Conservation (phyloP, 306 rosid species). For the Vigna unguiculata region DNA sequence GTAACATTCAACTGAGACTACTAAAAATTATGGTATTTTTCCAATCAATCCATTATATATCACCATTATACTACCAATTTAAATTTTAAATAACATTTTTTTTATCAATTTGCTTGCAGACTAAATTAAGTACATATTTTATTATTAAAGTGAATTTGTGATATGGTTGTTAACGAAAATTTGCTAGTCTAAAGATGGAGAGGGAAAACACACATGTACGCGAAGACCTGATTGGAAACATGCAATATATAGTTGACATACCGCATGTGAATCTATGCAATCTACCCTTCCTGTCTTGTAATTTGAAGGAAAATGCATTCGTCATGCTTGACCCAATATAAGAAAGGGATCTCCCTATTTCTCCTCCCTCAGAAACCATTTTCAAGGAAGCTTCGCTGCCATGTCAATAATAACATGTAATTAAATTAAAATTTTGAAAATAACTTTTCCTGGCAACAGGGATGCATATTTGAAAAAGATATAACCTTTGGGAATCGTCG, state of each 20-base stretch:
- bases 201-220: background rate
- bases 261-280: constrained; percentile 88
- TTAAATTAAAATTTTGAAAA: constrained; percentile 24
- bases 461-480: background rate
- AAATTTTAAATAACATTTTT: too few relatives aligned
- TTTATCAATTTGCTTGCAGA: too few relatives aligned
- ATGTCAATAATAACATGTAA: constrained; percentile 44
- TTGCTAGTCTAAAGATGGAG: background rate
- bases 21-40: background rate
- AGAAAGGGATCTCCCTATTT: constrained; percentile 58
- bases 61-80: too few relatives aligned
- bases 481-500: constrained; percentile 77
- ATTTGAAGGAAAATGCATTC: constrained; percentile 69
- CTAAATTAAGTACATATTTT: too few relatives aligned
- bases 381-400: constrained; percentile 79
- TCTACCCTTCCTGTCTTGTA: constrained; percentile 82
- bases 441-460: constrained; percentile 14
- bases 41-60: too few relatives aligned
- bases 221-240: background rate
- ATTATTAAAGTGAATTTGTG: too few relatives aligned
- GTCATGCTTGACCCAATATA: constrained; percentile 50
- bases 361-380: constrained; percentile 80
- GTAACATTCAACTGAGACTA: background rate
- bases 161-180: too few relatives aligned
- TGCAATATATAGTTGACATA: constrained; percentile 52